phyloP scores from a whole-genome alignment of 306 rosid species.

The Potentilla sterilis region DNA sequence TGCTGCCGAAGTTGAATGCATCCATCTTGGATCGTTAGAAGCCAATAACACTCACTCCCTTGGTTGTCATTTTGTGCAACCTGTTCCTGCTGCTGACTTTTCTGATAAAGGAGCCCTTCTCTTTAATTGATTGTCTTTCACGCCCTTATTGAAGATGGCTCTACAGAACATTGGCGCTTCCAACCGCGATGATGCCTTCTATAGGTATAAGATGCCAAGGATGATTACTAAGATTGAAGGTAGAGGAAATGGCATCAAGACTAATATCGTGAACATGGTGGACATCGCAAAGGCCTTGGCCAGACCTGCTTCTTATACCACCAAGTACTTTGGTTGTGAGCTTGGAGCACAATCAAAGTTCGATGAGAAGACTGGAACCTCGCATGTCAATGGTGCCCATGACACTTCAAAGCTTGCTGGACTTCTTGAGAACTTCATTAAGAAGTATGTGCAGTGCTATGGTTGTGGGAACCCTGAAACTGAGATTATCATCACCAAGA shows the following conservation, averaged over 20 bases:
- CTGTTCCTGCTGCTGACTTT: slow-evolving; percentile 17
- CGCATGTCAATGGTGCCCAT: slow-evolving; percentile 74
- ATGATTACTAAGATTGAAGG: slow-evolving; percentile 84
- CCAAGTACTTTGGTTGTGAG: slow-evolving; percentile 78
- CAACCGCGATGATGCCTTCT: slow-evolving; percentile 85
- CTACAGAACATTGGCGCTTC: slow-evolving; percentile 79
- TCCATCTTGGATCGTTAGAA: slow-evolving; percentile 39
- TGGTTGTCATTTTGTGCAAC: slow-evolving; percentile 40
- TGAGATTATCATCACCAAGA: slow-evolving; percentile 63
- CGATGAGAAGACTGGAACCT: slow-evolving; percentile 71
- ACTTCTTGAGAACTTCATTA: slow-evolving; percentile 74
- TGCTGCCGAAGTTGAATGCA: slow-evolving; percentile 36
- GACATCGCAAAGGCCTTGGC: slow-evolving; percentile 87
- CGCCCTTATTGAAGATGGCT: slow-evolving; percentile 44
- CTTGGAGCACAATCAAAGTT: slow-evolving; percentile 87
- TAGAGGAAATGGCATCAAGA: slow-evolving; percentile 83
- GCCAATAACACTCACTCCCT: slow-evolving; percentile 14
- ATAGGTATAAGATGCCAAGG: slow-evolving; percentile 90
- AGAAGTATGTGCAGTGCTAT: slow-evolving; percentile 80
- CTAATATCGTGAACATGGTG: slow-evolving; percentile 75
- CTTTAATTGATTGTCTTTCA: neutral
- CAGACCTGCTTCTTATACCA: slow-evolving; percentile 74
- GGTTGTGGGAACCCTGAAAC: slow-evolving; percentile 88
- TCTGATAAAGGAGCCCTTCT: slow-evolving; percentile 19
- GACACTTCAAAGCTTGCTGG: slow-evolving; percentile 80